These are phyloP conservation scores for Pisolithus thermaeus DNA, from an alignment of 1,284 basidiomycete species.

Conservation along the genomic window DNA sequence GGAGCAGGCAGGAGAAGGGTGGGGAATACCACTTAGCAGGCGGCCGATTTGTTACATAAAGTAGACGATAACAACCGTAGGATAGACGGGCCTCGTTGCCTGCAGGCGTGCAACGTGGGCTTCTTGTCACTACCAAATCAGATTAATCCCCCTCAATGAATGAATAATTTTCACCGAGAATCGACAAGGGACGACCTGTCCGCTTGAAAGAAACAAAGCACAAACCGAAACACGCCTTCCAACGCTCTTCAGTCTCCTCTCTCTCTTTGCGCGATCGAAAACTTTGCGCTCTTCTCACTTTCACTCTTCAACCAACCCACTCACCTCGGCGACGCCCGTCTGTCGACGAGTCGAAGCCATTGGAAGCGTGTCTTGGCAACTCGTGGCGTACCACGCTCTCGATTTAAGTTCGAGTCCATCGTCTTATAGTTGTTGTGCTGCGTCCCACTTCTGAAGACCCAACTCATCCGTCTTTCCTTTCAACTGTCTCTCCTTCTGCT, in stretches of 20 bases:
- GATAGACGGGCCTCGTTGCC: constrained; percentile 33
- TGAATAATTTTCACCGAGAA: constrained; percentile 24
- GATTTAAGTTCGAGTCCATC: constrained; percentile 44
- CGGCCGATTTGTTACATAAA: constrained; percentile 27
- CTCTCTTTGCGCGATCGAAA: constrained; percentile 39
- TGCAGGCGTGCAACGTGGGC: constrained; percentile 67
- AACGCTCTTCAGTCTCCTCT: constrained; percentile 38
- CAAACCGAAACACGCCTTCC: constrained; percentile 48
- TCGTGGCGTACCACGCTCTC: constrained; percentile 30
- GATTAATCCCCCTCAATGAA: constrained; percentile 15
- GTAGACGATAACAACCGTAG: constrained; percentile 21
- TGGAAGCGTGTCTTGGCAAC: constrained; percentile 17
- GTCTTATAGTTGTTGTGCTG: constrained; percentile 24
- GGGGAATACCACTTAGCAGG: constrained; percentile 4
- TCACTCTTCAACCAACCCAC: constrained; percentile 11
- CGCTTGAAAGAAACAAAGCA: constrained; percentile 30
- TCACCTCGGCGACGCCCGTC: constrained; percentile 20
- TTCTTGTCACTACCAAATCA: constrained; percentile 27
- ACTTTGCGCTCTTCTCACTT: constrained; percentile 6
- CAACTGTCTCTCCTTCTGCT: constrained; percentile 24
- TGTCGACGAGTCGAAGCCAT: constrained; percentile 23
- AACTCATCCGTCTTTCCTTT: constrained; percentile 49
- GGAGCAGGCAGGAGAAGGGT: constrained; percentile 1
- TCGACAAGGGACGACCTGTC: constrained; percentile 26
- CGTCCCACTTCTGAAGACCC: constrained; percentile 19